Evolutionary conservation across 2,329 filamentous ascomycete species (phyloP).

Genomic region (Camillea tinctor): DNA sequence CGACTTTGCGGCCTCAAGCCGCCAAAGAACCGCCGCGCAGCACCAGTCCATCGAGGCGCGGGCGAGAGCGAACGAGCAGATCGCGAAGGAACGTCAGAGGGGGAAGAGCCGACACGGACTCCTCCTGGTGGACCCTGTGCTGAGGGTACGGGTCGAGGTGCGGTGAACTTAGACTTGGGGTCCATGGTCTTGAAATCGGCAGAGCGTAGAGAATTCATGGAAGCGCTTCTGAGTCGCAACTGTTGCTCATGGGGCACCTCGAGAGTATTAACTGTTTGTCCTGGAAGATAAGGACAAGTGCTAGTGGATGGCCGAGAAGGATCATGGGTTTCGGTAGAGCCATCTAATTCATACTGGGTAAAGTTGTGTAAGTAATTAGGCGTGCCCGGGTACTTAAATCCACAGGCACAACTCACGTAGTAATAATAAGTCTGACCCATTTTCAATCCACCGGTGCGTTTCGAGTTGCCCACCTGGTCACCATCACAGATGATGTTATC

Average conservation of each 20-base stretch:
- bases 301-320: slow-evolving; percentile 70
- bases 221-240: slow-evolving; percentile 61
- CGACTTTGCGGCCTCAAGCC: slow-evolving; percentile 39
- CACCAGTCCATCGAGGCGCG: slow-evolving; percentile 45
- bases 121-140: slow-evolving; percentile 43
- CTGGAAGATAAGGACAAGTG: slow-evolving; percentile 80
- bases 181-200: slow-evolving; percentile 72
- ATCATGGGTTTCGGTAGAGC: slow-evolving; percentile 74
- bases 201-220: slow-evolving; percentile 57
- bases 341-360: slow-evolving; percentile 78
- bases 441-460: slow-evolving; percentile 75
- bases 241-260: slow-evolving; percentile 72
- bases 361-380: neutral
- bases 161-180: slow-evolving; percentile 71
- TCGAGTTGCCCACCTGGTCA: slow-evolving; percentile 50
- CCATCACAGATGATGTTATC: slow-evolving; percentile 83
- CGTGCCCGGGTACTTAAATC: slow-evolving; percentile 4
- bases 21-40: slow-evolving; percentile 48
- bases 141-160: slow-evolving; percentile 59
- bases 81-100: slow-evolving; percentile 35
- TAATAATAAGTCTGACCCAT: slow-evolving; percentile 97
- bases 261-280: slow-evolving; percentile 82
- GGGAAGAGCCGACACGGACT: slow-evolving; percentile 35
- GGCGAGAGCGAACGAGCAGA: slow-evolving; percentile 48
- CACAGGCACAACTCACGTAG: slow-evolving; percentile 63